Base-by-base conservation (phyloP, 805 yeast species). In the Schizosaccharomyces cryophilus region DNA sequence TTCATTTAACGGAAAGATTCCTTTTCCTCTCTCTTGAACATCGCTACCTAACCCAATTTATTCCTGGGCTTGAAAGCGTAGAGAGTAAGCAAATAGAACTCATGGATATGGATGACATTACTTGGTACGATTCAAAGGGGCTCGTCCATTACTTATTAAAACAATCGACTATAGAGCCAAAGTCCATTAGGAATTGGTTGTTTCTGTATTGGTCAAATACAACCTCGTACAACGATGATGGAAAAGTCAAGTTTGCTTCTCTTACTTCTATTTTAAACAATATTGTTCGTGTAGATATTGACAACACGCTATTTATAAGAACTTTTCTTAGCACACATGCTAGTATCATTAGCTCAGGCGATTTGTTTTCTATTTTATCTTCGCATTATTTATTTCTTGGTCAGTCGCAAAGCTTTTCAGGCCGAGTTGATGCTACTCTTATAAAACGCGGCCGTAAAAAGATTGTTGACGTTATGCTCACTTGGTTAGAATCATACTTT, bases 271-370 rank as follows among this genome's bases (percentile, higher is more conserved):
- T 45, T n/a, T 7, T 45, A 2, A 45, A 45, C 13, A 19, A 70
- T 73, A 11, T 69, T 73, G 63, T 71, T 72, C 54, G 69, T 67
- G 61, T 67, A 72, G 40, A 71, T 73, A 58, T 66, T 70, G 40
- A 75, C 74, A 38, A 74, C 73, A 42, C 67, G 73, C 58, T 66
- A 70, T 17, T 63, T 73, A 40, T 68, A 73, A 17, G 65, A 56
- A 54, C 3, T 45, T 19, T 21, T 30, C 54, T 19, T 19, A 45
- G 26, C 51, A 45, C 51, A 3, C 26, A 45, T 24, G 51, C 51
- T 61, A n/a, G 61, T 45, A 21, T 54, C 31, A 29, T 38, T 11
- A 40, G 48, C 17, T 21, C 19, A 17, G 19, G 5, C 13, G 17
- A 21, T 24, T 9, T 24, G 6, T 42, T 59, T 38, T 19, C 51